Base-by-base conservation (phyloP, 1,139 yeast genomes). In the Pichiaceae sp. region DNA sequence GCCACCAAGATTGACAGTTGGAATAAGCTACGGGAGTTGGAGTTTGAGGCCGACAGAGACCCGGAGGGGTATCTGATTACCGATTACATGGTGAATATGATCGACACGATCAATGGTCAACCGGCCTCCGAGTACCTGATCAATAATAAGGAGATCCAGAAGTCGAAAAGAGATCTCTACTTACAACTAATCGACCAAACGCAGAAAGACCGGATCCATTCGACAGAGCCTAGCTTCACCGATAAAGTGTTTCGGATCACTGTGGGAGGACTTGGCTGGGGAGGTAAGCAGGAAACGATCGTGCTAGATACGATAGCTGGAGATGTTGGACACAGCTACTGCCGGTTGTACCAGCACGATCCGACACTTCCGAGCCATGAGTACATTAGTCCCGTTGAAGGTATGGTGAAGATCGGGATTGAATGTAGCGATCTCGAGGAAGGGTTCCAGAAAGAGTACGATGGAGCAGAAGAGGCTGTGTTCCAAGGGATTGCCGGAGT, bases 111-210 rank as follows among this genome's bases (percentile, higher is more conserved):
- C 40, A 68, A 73, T 42, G 50, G 56, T 21, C 49, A 58, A 36
- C 62, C 76, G 1, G 78, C 78, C 2, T 63, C 78, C 0, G 60
- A 60, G 27, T 68, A 53, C 39, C 57, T 74, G 39, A 75, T 70
- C 40, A 57, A 59, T 4, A 72, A 69, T 46, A 50, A 56, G 3
- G 47, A 52, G 33, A 57, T 31, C 56, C 75, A 36, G 70, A 69
- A 46, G 68, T 70, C 39, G 54, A 75, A 31, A 59, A 60, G 72
- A 25, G 55, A 51, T 17, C 35, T 54, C 4, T 54, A 41, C 27
- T 40, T 54, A 26, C 42, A 48, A 31, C 34, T 53, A 4, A 41
- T 38, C 25, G 31, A 40, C 20, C 34, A 15, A 12, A n/a, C 14
- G 8, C 3, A 25, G 21, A 9, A 14, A n/a, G 19, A 17, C 11